These are phyloP conservation scores for Datisca glomerata DNA, from an alignment of 306 rosid genomes.

Conservation along the genomic window DNA sequence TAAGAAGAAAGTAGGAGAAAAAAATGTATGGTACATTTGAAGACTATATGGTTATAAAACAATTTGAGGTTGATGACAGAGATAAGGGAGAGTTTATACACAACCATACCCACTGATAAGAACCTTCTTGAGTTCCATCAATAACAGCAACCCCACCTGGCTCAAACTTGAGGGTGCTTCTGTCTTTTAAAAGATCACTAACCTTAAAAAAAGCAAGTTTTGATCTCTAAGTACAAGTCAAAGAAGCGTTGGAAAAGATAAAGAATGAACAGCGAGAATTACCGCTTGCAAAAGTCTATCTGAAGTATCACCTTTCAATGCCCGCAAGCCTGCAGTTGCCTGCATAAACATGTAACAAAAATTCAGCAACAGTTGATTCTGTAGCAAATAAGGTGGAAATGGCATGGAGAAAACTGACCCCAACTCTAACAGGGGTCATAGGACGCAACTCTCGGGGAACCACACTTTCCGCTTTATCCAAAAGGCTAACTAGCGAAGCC, in stretches of 20 bases:
- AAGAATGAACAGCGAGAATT: conserved; percentile 4
- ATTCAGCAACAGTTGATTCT: conserved; percentile 5
- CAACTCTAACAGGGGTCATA: conserved; percentile 88
- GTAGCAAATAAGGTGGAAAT: background rate
- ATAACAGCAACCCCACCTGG: conserved; percentile 60
- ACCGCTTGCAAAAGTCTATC: conserved; percentile 87
- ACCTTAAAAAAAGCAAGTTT: conserved; percentile 36
- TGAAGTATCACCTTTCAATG: conserved; percentile 70
- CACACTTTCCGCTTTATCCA: conserved; percentile 57
- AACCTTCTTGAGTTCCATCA: conserved; percentile 97
- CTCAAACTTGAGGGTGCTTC: conserved; percentile 41
- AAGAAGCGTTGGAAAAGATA: background rate
- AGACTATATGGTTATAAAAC: no score
- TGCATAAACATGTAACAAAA: conserved; percentile 23
- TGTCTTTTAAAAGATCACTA: conserved; percentile 58
- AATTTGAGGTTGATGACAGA: no score
- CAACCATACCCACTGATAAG: conserved; percentile 80
- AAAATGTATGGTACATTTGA: no score
- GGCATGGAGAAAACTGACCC: conserved; percentile 34
- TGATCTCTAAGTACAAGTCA: background rate
- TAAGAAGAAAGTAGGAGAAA: no score
- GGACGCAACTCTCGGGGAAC: conserved; percentile 64
- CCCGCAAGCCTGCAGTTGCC: conserved; percentile 97
- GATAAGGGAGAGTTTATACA: no score
- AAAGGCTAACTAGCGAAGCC: conserved; percentile 45